phyloP scores from a whole-genome alignment of 768 basidiomycete species.

The Lentinula sp. region DNA sequence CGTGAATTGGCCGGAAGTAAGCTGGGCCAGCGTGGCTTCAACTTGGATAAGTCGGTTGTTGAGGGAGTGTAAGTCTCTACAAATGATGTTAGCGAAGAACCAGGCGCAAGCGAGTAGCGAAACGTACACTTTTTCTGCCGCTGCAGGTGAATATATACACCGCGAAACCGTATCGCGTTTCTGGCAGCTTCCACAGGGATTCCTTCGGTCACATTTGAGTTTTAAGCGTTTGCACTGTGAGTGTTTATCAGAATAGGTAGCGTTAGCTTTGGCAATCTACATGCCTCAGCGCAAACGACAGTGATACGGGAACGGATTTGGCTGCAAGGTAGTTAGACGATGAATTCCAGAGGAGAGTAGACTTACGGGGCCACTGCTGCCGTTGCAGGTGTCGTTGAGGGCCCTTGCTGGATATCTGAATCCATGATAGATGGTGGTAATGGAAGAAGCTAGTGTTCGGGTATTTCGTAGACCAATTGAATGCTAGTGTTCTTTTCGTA shows the following conservation, averaged over 20 bases:
- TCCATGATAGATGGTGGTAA: slow-evolving; percentile 6
- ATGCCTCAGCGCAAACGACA: slow-evolving; percentile 77
- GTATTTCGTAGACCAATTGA: neutral
- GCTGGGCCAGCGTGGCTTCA: slow-evolving; percentile 52
- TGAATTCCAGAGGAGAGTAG: neutral
- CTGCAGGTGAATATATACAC: slow-evolving; percentile 76
- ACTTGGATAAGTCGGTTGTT: slow-evolving; percentile 74
- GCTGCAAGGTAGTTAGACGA: slow-evolving; percentile 20
- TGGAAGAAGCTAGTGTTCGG: slow-evolving; percentile 4
- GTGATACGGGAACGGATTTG: slow-evolving; percentile 74
- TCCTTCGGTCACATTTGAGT: slow-evolving; percentile 76
- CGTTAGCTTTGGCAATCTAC: slow-evolving; percentile 12
- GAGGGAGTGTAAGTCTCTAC: slow-evolving; percentile 73
- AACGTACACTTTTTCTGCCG: slow-evolving; percentile 78
- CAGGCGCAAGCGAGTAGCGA: slow-evolving; percentile 6
- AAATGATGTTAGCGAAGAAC: neutral
- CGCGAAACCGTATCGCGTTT: slow-evolving; percentile 72
- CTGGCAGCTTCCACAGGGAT: slow-evolving; percentile 71
- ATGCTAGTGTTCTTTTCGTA: neutral
- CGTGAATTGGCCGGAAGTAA: slow-evolving; percentile 32
- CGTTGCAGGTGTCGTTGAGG: neutral
- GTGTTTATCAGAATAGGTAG: neutral
- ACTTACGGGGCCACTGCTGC: slow-evolving; percentile 3
- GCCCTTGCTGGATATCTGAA: slow-evolving; percentile 2
- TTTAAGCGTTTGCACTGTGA: slow-evolving; percentile 81